Conservation (phyloP, 2,329 filamentous ascomycete genomes). For the Cytospora mali region DNA sequence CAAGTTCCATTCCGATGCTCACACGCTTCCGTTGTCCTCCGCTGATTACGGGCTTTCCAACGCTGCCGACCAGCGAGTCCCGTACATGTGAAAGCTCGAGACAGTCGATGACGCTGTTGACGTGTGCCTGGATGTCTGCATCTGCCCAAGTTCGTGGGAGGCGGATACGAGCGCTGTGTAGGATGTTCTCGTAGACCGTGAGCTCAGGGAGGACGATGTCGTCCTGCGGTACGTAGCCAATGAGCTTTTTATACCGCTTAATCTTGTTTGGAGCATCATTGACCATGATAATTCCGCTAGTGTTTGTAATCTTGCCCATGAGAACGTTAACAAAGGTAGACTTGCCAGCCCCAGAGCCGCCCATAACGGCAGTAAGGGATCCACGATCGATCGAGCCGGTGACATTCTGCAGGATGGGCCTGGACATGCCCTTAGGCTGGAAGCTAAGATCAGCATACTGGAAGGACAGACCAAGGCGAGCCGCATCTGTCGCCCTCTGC, state of each 20-base stretch:
- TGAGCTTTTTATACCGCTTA: conserved; percentile 59
- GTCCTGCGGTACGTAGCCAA: conserved; percentile 65
- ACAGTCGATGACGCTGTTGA: conserved; percentile 59
- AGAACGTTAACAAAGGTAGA: conserved; percentile 62
- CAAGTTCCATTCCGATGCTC: conserved; percentile 61
- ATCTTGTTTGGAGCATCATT: conserved; percentile 54
- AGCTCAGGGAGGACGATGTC: conserved; percentile 62
- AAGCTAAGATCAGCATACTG: conserved; percentile 53
- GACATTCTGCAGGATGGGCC: conserved; percentile 54
- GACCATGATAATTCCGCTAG: conserved; percentile 53
- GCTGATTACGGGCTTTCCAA: conserved; percentile 54
- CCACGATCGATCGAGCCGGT: conserved; percentile 58
- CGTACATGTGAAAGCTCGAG: conserved; percentile 55
- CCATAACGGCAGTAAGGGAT: conserved; percentile 61
- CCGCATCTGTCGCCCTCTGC: conserved; percentile 52
- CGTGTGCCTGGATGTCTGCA: conserved; percentile 52
- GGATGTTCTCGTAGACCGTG: conserved; percentile 64
- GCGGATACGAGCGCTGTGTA: conserved; percentile 59
- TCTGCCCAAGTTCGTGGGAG: conserved; percentile 55
- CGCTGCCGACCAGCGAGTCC: conserved; percentile 54
- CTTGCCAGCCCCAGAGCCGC: conserved; percentile 61
- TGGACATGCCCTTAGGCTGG: conserved; percentile 47
- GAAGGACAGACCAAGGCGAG: conserved; percentile 56
- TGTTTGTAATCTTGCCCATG: conserved; percentile 60
- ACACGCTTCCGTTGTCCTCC: conserved; percentile 60